Evolutionary conservation across 208 protist genomes (phyloP), one percentile per base, ranked within the genome.

Genomic region (Acanthamoeba royreba): DNA sequence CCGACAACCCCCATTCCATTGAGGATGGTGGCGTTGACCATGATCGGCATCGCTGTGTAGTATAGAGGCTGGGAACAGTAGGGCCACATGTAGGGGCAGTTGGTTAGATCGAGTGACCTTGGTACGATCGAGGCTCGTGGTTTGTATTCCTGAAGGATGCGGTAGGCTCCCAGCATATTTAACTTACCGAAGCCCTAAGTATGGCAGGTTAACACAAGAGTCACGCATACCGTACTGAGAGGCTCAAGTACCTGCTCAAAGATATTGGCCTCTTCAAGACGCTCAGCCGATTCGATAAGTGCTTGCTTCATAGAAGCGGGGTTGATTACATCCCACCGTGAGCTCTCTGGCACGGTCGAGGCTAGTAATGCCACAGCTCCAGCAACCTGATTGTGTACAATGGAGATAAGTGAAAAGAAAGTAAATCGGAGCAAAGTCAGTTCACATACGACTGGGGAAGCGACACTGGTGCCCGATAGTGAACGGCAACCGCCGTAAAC

Each of bases 21-120:
- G 13, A 98, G 63, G 22, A 99, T 94, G 15, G 98, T 99, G 0
- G 99, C 31, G 94, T 99, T 99, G 58, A 99, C 95, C 9, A 98
- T 94, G 0, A 98, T 49, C n/a, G 98, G 96, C 86, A 96, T 66
- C 0, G 92, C 94, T 4, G 95, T 96, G 55, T 97, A 94, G 94
- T 98, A 99, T 0, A 49, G 45, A 15, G 97, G 96, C 95, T 98
- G 98, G 42, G 97, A 94, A 92, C 98, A 99, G 92, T 98, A 98
- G n/a, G 99, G 99, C 98, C 98, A 99, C 81, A 97, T 96, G 92
- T 98, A 98, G 0, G 97, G 96, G 74, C 97, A 98, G 0, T 95
- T 81, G 11, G 93, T 96, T 11, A 98, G 58, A 42, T 98, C 95
- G 13, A 98, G 45, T 2, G n/a, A 17, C 11, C 66, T 46, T 4